Conservation (phyloP, 2,329 filamentous ascomycete species). For the Stachybotrys chartarum region DNA sequence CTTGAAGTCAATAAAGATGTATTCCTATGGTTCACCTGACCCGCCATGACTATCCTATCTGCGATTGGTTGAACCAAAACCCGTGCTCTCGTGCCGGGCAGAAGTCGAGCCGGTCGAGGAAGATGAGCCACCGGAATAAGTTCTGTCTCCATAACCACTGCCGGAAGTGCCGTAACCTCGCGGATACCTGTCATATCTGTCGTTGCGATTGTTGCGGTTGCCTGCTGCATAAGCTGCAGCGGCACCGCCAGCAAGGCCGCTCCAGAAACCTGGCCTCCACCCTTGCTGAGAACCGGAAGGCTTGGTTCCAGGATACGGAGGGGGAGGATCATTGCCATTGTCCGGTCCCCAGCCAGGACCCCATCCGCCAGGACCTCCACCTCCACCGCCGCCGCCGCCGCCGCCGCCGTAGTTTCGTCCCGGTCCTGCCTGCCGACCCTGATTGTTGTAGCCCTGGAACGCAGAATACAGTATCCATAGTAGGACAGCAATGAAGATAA, state of each 20-base stretch:
- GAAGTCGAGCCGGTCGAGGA: constrained; percentile 29
- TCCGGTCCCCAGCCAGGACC: constrained; percentile 27
- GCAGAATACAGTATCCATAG: constrained; percentile 56
- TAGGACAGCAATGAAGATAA: constrained; percentile 53
- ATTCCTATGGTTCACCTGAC: background rate
- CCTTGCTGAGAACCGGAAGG: constrained; percentile 26
- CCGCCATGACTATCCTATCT: constrained; percentile 26
- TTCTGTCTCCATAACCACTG: constrained; percentile 21
- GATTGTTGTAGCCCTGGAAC: constrained; percentile 19
- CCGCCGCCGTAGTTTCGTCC: constrained; percentile 29
- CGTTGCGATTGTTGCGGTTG: constrained; percentile 32
- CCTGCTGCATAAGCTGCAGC: constrained; percentile 62
- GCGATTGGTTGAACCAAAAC: constrained; percentile 63
- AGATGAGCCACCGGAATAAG: constrained; percentile 20
- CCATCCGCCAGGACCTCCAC: constrained; percentile 31
- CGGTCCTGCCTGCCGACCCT: constrained; percentile 15
- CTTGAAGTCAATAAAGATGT: background rate
- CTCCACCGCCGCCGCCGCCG: constrained; percentile 30
- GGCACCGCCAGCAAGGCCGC: constrained; percentile 58
- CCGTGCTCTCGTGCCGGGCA: constrained; percentile 59
- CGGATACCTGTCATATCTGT: constrained; percentile 8
- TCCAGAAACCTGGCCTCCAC: constrained; percentile 73
- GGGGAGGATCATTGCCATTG: constrained; percentile 41
- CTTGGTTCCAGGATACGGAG: constrained; percentile 34
- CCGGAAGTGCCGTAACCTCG: constrained; percentile 20